These are phyloP conservation scores for Sindora glabra DNA, from an alignment of 306 rosid genomes.

Conservation along the genomic window DNA sequence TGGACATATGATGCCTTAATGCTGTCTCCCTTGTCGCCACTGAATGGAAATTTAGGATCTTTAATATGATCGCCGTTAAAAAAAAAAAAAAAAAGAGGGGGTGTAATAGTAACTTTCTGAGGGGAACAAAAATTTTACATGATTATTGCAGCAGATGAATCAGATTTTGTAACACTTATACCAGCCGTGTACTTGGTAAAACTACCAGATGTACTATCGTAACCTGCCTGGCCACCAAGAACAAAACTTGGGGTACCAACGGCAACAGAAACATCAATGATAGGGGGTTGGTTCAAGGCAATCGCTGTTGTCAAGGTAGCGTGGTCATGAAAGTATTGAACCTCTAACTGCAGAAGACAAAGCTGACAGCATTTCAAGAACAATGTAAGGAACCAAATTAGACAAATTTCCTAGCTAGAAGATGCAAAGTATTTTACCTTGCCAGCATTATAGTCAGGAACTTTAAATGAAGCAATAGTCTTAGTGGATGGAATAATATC, in stretches of 20 bases:
- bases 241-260: slow-evolving; percentile 73
- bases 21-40: slow-evolving; percentile 94
- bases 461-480: slow-evolving; percentile 74
- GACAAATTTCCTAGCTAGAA: background rate
- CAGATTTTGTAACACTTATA: slow-evolving; percentile 47
- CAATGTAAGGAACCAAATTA: background rate
- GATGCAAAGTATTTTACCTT: slow-evolving; percentile 51
- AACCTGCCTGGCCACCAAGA: slow-evolving; percentile 84
- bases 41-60: slow-evolving; percentile 31
- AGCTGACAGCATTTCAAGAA: slow-evolving; percentile 1
- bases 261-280: slow-evolving; percentile 65
- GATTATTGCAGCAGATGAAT: slow-evolving; percentile 61
- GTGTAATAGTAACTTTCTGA: no score
- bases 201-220: slow-evolving; percentile 62
- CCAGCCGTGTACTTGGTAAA: slow-evolving; percentile 84
- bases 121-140: slow-evolving; percentile 71
- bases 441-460: slow-evolving; percentile 74
- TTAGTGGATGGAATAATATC: slow-evolving; percentile 83
- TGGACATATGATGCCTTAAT: slow-evolving; percentile 74
- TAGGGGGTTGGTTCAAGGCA: slow-evolving; percentile 63
- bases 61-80: no score
- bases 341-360: slow-evolving; percentile 58
- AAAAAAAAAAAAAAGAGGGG: no score
- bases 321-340: slow-evolving; percentile 91
- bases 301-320: slow-evolving; percentile 57